Base-by-base conservation (phyloP, 768 basidiomycete species). In the Leucosporidium scottii region DNA sequence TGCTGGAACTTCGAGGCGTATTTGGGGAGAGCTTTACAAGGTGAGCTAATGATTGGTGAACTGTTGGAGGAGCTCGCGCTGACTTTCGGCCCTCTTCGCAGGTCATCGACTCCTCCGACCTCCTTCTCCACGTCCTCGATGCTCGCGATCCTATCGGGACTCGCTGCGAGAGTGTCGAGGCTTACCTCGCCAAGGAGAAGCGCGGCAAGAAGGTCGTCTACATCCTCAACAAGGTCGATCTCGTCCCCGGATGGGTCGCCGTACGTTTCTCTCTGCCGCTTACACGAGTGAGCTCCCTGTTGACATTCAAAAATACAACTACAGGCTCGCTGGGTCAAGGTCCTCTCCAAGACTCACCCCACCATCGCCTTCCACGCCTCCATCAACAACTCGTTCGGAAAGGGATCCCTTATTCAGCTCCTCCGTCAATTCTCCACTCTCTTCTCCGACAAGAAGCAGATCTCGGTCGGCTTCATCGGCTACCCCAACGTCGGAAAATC, bases 401-500 rank as follows among this genome's bases (percentile, higher is more conserved):
- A 99, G 80, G 94, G 94, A 25, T 91, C 96, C 25, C 86, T 99
- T 68, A 99, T 99, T 74, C 93, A 96, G 79, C 85, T 98, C 55
- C 84, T 99, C 56, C 85, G 96, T 31, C 96, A 98, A 77, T 99
- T 99, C 79, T 89, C 93, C 7, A 90, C 91, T 73, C 85, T 98
- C 48, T 96, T 98, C 79, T 90, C 91, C 17, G 96, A 99, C 81
- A 97, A 96, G 82, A 98, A 96, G 80, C 94, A 99, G 78, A 98
- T 99, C 74, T 94, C 91, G 25, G 93, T 99, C 72, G 94, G 94
- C 20, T 91, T 99, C 77, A 85, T 99, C 73, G 94, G 96, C 59
- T 99, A 99, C 79, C 94, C 96, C 12, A 99, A 99, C 77, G 93
- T 96, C 68, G 94, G 94, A 21, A 99, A 98, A 80, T 91, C 89